Percentiles rank a stretch among this genome's conserved stretches.
phyloP scores from a whole-genome alignment of 2,329 filamentous ascomycete genomes.

The Huntiella decipiens region DNA sequence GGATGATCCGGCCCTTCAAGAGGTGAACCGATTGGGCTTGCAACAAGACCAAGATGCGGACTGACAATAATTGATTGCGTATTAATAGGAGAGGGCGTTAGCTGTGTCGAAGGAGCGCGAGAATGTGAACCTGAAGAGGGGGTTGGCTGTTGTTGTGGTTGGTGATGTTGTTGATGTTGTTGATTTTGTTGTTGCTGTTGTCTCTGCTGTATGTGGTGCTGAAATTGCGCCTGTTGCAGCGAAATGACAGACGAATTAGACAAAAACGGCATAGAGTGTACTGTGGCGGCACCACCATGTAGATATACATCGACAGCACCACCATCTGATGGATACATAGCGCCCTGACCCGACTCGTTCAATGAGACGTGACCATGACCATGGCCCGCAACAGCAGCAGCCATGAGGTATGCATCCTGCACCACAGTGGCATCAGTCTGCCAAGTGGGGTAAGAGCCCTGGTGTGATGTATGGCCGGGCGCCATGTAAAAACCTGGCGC shows the following conservation, averaged over 20 bases:
- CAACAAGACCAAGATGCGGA: too few species aligned
- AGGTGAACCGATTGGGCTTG: too few species aligned
- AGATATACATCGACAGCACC: too few species aligned
- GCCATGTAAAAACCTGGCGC: too few species aligned
- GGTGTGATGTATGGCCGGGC: constrained; percentile 3
- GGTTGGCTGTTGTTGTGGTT: not conserved
- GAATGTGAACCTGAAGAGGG: not conserved
- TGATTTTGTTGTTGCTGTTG: constrained; percentile 2
- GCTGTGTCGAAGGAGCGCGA: not conserved
- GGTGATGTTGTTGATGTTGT: constrained; percentile 5
- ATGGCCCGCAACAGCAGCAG: not conserved
- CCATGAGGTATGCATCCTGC: constrained; percentile 4
- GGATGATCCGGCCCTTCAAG: too few species aligned
- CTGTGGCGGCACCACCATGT: too few species aligned
- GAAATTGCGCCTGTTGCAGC: not conserved
- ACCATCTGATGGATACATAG: too few species aligned
- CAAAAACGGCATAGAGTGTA: too few species aligned
- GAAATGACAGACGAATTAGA: too few species aligned
- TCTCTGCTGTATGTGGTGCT: constrained; percentile 4
- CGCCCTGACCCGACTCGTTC: too few species aligned
- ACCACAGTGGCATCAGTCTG: constrained; percentile 9
- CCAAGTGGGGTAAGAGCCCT: constrained; percentile 4
- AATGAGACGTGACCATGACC: too few species aligned
- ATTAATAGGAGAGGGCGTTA: not conserved
- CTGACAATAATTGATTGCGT: too few species aligned